phyloP scores from a whole-genome alignment of 1,284 basidiomycete species.

The Cystobasidium sp. region DNA sequence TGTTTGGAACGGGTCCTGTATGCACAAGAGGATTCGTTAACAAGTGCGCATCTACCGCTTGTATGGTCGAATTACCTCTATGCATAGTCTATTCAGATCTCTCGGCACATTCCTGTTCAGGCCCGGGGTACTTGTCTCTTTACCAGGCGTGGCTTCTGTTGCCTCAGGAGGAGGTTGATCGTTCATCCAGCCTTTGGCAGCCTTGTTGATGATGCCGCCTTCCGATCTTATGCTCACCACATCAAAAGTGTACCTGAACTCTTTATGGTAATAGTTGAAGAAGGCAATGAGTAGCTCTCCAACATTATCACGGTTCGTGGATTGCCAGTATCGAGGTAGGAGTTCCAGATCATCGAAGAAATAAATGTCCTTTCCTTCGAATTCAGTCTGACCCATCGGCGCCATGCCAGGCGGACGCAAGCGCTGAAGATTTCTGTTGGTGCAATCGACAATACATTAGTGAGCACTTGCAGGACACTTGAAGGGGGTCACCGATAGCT shows the following conservation, averaged over 20 bases:
- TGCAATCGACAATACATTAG: constrained; percentile 29
- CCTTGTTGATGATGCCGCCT: constrained; percentile 80
- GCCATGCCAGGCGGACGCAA: constrained; percentile 54
- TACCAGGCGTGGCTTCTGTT: neutral
- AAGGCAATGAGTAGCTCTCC: constrained; percentile 97
- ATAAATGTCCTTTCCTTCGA: constrained; percentile 72
- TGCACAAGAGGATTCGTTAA: constrained; percentile 35
- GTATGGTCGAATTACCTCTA: constrained; percentile 68
- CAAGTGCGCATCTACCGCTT: constrained; percentile 13
- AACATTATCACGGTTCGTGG: constrained; percentile 88
- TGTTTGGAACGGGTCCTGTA: constrained; percentile 90
- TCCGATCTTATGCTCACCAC: constrained; percentile 85
- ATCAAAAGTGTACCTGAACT: constrained; percentile 88
- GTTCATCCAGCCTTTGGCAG: constrained; percentile 88
- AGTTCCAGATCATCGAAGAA: constrained; percentile 98
- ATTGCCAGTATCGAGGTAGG: constrained; percentile 87
- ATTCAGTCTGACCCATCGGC: constrained; percentile 72
- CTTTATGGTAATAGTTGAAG: constrained; percentile 93
- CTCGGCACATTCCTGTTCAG: constrained; percentile 63
- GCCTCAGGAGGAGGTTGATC: constrained; percentile 64
- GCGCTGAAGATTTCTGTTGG: constrained; percentile 56
- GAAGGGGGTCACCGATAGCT: constrained; percentile 64
- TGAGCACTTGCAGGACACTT: constrained; percentile 59
- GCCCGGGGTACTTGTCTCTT: constrained; percentile 10
- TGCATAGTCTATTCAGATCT: constrained; percentile 89